Evolutionary conservation across 805 yeast species (phyloP), one percentile per base, ranked within the genome.

Genomic region (Pichia sporocuriosa): DNA sequence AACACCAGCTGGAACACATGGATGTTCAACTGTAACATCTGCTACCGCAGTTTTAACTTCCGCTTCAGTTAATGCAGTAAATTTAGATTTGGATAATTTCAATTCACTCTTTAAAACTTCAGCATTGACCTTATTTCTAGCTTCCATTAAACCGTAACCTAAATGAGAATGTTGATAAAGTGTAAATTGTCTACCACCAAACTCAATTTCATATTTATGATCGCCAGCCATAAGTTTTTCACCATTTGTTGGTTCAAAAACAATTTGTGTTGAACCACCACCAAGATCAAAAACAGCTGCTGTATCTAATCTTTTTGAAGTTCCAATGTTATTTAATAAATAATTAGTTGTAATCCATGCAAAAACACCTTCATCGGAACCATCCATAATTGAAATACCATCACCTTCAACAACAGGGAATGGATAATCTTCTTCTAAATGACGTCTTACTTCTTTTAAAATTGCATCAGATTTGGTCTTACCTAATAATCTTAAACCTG

Each of bases 271-370:
- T 6, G 97, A 87, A 4, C 97, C 97, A 56, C 98, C 98, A 54
- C 98, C 99, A 46, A 93, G 75, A 63, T 93, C 99, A 57, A 93
- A 93, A 10, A 93, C 95, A 19, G 97, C 98, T 37, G 95, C 95
- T 11, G 98, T 93, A 24, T 95, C 88, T 21, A 66, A 61, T 62
- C 81, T 82, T 31, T 76, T 80, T 19, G 78, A 61, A n/a, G 71
- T 59, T 13, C 97, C 98, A 61, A 93, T 90, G 67, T 90, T 93
- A 32, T 97, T 97, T 53, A 90, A 72, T 50, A 93, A 68, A 62
- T 81, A 93, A 67, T 93, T 93, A 38, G 96, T 81, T 22, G 99
- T 93, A 62, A 93, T 84, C 99, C 99, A 93, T 1, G 98, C 98
- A 58, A 79, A 93, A 8, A 93, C 97, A 62, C 98, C 99, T 69